A percentile compares a stretch with the other conserved stretches of the same genome.
These are phyloP conservation scores for Aspergillus ustus DNA, from an alignment of 2,329 filamentous ascomycete genomes.

Conservation along the genomic window DNA sequence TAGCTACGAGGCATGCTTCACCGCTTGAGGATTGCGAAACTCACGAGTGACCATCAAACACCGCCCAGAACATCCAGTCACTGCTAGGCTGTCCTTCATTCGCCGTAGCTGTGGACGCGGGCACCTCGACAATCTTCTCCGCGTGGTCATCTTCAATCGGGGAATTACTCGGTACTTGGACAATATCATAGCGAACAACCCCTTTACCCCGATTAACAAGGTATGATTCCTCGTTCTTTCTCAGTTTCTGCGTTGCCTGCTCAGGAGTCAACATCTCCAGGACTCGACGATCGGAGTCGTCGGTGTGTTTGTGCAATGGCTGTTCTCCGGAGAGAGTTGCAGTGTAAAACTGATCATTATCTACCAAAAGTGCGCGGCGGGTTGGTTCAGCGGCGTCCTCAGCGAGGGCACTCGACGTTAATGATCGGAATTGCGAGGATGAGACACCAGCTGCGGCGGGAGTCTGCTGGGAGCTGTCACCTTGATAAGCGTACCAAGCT, in stretches of 20 bases:
- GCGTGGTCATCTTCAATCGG: constrained; percentile 98
- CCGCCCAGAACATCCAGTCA: constrained; percentile 99
- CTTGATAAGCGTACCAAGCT: constrained; percentile 55
- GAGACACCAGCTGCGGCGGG: constrained; percentile 30
- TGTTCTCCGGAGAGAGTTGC: constrained; percentile 83
- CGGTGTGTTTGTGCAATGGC: constrained; percentile 84
- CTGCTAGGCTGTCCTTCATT: constrained; percentile 63
- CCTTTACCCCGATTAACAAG: constrained; percentile 86
- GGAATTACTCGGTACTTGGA: constrained; percentile 93
- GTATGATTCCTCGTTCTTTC: constrained; percentile 90
- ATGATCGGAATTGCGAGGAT: constrained; percentile 28
- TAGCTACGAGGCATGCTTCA: constrained; percentile 2
- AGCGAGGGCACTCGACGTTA: constrained; percentile 36
- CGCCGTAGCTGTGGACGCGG: constrained; percentile 61
- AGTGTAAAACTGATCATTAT: constrained; percentile 87
- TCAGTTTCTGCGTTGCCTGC: constrained; percentile 86
- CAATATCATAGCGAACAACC: constrained; percentile 91
- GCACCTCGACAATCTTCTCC: constrained; percentile 95
- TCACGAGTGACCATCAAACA: constrained; percentile 95
- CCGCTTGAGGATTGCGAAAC: constrained; percentile 35
- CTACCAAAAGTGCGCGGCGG: constrained; percentile 77
- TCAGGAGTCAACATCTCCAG: constrained; percentile 97
- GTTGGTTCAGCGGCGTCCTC: constrained; percentile 58
- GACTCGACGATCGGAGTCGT: constrained; percentile 81
- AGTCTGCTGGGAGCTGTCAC: constrained; percentile 34